Evolutionary conservation across 257 asterid species (phyloP).

Genomic region (Jacaranda copaia): DNA sequence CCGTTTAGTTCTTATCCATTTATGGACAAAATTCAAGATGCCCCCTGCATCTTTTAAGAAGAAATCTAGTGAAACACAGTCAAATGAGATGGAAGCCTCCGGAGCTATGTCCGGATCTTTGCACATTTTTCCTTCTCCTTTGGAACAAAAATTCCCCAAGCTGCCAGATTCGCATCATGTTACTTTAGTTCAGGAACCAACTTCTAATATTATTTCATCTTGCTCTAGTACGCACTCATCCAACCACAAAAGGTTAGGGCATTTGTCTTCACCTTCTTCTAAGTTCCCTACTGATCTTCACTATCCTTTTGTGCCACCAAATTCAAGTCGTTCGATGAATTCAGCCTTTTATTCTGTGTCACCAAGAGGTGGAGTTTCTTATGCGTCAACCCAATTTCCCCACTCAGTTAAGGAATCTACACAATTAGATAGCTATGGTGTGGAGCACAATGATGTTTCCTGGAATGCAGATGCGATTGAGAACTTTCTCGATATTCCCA

Average conservation of each 20-base stretch:
- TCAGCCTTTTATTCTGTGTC: slow-evolving; percentile 47
- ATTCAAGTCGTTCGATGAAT: slow-evolving; percentile 29
- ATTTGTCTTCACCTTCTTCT: slow-evolving; percentile 47
- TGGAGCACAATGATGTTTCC: slow-evolving; percentile 42
- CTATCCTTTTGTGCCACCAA: slow-evolving; percentile 42
- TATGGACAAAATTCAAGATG: slow-evolving; percentile 53
- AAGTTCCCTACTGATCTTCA: slow-evolving; percentile 37
- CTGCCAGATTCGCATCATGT: slow-evolving; percentile 54
- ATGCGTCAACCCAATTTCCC: slow-evolving; percentile 39
- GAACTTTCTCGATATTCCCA: slow-evolving; percentile 50
- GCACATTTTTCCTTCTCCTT: slow-evolving; percentile 51
- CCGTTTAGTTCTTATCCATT: slow-evolving; percentile 25
- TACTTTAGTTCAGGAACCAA: slow-evolving; percentile 43
- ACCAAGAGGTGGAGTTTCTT: slow-evolving; percentile 43
- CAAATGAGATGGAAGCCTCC: slow-evolving; percentile 56
- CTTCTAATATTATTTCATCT: slow-evolving; percentile 20
- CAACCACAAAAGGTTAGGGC: slow-evolving; percentile 40
- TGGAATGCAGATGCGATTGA: slow-evolving; percentile 53
- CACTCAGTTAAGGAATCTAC: slow-evolving; percentile 43
- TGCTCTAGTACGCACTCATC: slow-evolving; percentile 29
- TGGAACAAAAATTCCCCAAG: slow-evolving; percentile 52
- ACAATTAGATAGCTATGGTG: slow-evolving; percentile 39
- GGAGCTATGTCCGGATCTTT: slow-evolving; percentile 45
- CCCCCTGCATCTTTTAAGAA: slow-evolving; percentile 49
- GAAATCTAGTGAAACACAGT: slow-evolving; percentile 44